Evolutionary conservation across 345 rosid species (phyloP).

Genomic region (Erodium maritimum): DNA sequence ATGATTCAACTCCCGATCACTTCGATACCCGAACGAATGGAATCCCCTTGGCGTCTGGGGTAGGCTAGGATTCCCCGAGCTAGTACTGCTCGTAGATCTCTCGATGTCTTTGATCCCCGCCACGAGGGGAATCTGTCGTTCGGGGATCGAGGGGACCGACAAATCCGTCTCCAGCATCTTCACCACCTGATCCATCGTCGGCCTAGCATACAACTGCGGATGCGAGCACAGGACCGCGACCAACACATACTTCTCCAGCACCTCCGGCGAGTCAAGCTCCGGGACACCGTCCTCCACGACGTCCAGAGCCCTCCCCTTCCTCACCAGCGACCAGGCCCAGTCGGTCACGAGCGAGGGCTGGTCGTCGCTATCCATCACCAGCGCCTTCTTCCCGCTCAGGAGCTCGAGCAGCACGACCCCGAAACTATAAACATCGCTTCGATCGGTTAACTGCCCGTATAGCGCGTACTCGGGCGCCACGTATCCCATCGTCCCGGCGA

Average conservation of each 20-base stretch:
- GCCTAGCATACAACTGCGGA: conserved; percentile 77
- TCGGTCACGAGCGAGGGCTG: conserved; percentile 64
- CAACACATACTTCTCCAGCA: conserved; percentile 71
- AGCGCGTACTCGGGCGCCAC: conserved; percentile 93
- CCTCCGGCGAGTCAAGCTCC: conserved; percentile 41
- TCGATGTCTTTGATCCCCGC: conserved; percentile 61
- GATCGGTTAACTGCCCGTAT: conserved; percentile 76
- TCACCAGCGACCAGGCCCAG: conserved; percentile 88
- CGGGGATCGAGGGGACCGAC: conserved; percentile 61
- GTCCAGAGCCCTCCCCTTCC: conserved; percentile 46
- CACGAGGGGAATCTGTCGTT: conserved; percentile 60
- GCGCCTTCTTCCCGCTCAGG: conserved; percentile 72
- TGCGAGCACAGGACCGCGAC: conserved; percentile 81
- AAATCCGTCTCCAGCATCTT: conserved; percentile 78
- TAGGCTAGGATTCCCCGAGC: conserved; percentile 33
- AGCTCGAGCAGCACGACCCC: conserved; percentile 90
- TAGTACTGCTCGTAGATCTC: conserved; percentile 48
- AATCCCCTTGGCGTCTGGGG: conserved; percentile 51
- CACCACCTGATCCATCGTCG: conserved; percentile 91
- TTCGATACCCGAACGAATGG: conserved; percentile 34
- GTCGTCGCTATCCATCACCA: conserved; percentile 29
- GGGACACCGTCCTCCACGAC: conserved; percentile 70
- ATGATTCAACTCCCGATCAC: conserved; percentile 15
- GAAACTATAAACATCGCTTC: conserved; percentile 85
- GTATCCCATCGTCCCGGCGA: conserved; percentile 93